Conservation (phyloP, 1,284 basidiomycete species). For the Cutaneotrichosporon cavernicola region DNA sequence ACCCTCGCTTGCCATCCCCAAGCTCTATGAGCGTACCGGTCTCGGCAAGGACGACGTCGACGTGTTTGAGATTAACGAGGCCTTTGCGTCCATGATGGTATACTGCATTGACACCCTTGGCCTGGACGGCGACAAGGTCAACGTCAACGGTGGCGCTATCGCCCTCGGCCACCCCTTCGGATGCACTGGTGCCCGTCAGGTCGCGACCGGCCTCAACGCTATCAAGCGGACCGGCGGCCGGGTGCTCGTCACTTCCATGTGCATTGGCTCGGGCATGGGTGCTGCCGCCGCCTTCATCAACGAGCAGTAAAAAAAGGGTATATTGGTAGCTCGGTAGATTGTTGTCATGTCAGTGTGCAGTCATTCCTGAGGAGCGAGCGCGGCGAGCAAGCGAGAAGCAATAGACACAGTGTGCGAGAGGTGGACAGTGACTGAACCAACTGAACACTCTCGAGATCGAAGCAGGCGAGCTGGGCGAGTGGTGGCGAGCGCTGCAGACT, state of each 20-base stretch:
- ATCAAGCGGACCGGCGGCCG: conserved; percentile 73
- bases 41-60: conserved; percentile 71
- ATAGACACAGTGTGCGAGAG: no score
- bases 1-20: conserved; percentile 82
- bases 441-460: no score
- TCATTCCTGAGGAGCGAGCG: no score
- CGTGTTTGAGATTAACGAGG: conserved; percentile 83
- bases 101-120: conserved; percentile 70
- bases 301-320: conserved; percentile 36
- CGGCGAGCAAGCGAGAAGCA: no score
- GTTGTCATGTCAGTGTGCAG: no score
- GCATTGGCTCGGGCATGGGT: conserved; percentile 86
- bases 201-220: conserved; percentile 83
- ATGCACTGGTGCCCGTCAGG: conserved; percentile 81
- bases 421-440: no score
- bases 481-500: no score
- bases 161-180: conserved; percentile 70
- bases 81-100: conserved; percentile 78
- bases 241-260: conserved; percentile 92
- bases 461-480: no score
- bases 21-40: conserved; percentile 63
- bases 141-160: conserved; percentile 87
- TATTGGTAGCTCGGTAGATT: no score
- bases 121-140: conserved; percentile 74
- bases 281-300: conserved; percentile 56